phyloP scores from a whole-genome alignment of 2,329 filamentous ascomycete genomes.

The Graphilbum fragrans region DNA sequence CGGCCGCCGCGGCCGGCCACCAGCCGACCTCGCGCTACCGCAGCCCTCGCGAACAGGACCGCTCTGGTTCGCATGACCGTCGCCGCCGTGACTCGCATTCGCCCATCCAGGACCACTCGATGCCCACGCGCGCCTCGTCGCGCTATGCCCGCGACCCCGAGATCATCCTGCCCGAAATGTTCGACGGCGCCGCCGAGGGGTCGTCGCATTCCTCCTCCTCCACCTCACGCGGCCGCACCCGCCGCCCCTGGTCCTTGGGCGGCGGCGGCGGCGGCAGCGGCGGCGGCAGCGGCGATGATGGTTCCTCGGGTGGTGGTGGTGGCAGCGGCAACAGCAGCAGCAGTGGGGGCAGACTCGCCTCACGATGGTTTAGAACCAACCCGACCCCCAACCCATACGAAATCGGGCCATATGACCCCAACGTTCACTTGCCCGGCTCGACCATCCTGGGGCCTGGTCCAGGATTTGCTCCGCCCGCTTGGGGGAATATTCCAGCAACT shows the following conservation, averaged over 20 bases:
- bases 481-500: too few relatives aligned
- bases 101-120: constrained; percentile 1
- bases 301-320: too few relatives aligned
- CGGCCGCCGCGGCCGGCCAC: background rate
- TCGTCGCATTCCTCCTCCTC: too few relatives aligned
- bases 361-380: background rate
- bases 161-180: too few relatives aligned
- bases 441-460: too few relatives aligned
- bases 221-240: too few relatives aligned
- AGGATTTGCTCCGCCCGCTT: too few relatives aligned
- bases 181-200: too few relatives aligned
- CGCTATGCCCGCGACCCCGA: background rate
- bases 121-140: background rate
- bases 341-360: background rate
- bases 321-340: background rate
- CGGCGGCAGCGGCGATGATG: background rate
- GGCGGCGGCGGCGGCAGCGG: background rate
- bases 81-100: constrained; percentile 11
- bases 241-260: too few relatives aligned
- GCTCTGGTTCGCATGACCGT: constrained; percentile 3
- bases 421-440: too few relatives aligned
- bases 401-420: too few relatives aligned
- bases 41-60: constrained; percentile 5
- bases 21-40: constrained; percentile 2
- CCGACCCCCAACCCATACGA: too few relatives aligned